phyloP scores from a whole-genome alignment of 1,284 basidiomycete species.

The Singerocomus inundabilis region DNA sequence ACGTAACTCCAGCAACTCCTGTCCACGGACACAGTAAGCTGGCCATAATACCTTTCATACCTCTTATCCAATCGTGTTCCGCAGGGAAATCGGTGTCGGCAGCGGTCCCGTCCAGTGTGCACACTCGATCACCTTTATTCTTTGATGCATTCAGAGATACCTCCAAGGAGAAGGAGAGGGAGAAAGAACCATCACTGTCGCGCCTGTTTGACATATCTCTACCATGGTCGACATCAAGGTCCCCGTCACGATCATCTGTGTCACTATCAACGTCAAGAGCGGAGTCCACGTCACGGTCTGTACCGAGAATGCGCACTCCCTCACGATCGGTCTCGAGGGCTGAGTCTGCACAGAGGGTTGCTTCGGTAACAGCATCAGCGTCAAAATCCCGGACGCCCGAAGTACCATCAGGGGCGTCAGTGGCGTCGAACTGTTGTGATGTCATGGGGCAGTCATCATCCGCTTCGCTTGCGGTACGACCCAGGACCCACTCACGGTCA shows the following conservation, averaged over 20 bases:
- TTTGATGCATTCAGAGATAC: slow-evolving; percentile 23
- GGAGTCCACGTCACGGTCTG: slow-evolving; percentile 15
- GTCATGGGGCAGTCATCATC: neutral
- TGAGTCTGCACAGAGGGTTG: slow-evolving; percentile 2
- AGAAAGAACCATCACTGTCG: slow-evolving; percentile 20
- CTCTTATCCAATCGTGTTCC: neutral
- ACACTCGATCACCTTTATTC: slow-evolving; percentile 14
- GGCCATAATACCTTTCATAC: neutral
- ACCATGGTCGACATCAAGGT: slow-evolving; percentile 29
- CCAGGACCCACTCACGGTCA: slow-evolving; percentile 25
- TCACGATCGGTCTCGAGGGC: slow-evolving; percentile 23
- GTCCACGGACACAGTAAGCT: slow-evolving; percentile 27
- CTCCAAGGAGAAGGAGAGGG: slow-evolving; percentile 28
- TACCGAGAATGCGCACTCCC: slow-evolving; percentile 16
- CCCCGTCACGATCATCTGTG: slow-evolving; percentile 13
- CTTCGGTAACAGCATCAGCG: neutral
- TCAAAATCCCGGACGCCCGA: slow-evolving; percentile 5
- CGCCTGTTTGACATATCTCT: slow-evolving; percentile 32
- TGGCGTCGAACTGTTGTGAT: neutral
- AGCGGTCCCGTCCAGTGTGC: slow-evolving; percentile 4
- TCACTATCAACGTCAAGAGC: slow-evolving; percentile 19
- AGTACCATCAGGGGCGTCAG: neutral
- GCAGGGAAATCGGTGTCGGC: slow-evolving; percentile 29
- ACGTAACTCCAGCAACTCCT: slow-evolving; percentile 15
- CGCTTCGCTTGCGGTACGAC: neutral